A percentile compares a stretch with the other conserved stretches of the same genome.
Conservation (phyloP, 805 yeast genomes). For the Schizosaccharomyces osmophilus region DNA sequence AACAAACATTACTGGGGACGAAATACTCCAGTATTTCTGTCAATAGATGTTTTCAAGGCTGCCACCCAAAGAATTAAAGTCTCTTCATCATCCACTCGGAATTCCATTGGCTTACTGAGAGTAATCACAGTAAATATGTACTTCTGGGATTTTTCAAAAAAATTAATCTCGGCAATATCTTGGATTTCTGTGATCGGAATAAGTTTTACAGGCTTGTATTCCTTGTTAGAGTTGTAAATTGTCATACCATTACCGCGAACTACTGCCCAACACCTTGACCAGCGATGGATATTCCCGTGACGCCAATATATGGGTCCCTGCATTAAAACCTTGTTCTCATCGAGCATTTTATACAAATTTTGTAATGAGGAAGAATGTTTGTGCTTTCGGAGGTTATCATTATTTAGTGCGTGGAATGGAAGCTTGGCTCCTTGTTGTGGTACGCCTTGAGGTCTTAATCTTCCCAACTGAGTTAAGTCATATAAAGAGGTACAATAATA, state of each 20-base stretch:
- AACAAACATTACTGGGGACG: not conserved
- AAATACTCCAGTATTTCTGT: not conserved
- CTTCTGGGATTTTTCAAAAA: conserved; percentile 7
- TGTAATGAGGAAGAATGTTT: conserved; percentile 2
- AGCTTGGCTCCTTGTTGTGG: not conserved
- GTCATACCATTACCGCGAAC: conserved; percentile 20
- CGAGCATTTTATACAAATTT: conserved; percentile 2
- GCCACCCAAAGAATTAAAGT: not conserved
- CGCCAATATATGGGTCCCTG: conserved; percentile 21
- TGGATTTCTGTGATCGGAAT: conserved; percentile 17
- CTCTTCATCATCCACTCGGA: not conserved
- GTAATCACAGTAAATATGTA: not conserved
- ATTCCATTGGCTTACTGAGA: not conserved
- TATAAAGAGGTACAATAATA: not conserved
- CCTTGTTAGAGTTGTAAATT: conserved; percentile 17
- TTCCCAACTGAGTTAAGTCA: not conserved
- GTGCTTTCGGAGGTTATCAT: not conserved
- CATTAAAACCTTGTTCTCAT: conserved; percentile 18
- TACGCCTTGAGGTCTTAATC: not conserved
- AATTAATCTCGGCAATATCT: conserved; percentile 28
- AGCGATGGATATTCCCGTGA: conserved; percentile 22
- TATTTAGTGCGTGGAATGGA: not conserved
- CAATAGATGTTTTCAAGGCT: not conserved
- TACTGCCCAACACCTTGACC: conserved; percentile 22
- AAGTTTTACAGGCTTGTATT: conserved; percentile 14